These are phyloP conservation scores for Torulaspora pretoriensis DNA, from an alignment of 1,139 yeast genomes.

Conservation along the genomic window DNA sequence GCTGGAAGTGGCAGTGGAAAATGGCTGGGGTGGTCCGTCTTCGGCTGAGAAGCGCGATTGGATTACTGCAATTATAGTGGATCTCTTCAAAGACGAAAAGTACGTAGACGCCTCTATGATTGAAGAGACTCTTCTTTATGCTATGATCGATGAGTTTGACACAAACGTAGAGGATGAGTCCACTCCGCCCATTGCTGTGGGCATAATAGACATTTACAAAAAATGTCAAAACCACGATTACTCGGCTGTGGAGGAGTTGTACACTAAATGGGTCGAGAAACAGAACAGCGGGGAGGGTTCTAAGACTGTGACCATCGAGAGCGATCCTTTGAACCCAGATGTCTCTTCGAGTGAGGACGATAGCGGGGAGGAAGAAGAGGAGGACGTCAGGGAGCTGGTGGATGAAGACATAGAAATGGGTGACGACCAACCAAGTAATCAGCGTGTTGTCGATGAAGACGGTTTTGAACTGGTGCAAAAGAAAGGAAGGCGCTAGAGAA, in stretches of 20 bases:
- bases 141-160: constrained; percentile 94
- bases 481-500: constrained; percentile 49
- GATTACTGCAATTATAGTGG: constrained; percentile 81
- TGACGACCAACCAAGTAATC: constrained; percentile 22
- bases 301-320: constrained; percentile 40
- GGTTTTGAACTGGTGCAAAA: constrained; percentile 86
- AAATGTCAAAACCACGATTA: constrained; percentile 56
- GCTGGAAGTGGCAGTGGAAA: constrained; percentile 86
- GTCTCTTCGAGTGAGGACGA: constrained; percentile 40
- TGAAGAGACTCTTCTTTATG: constrained; percentile 80
- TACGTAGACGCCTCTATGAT: constrained; percentile 71
- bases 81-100: constrained; percentile 58
- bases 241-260: constrained; percentile 53
- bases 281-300: constrained; percentile 40
- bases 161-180: constrained; percentile 85
- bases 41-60: constrained; percentile 91
- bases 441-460: constrained; percentile 83
- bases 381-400: constrained; percentile 38
- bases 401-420: constrained; percentile 37
- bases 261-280: constrained; percentile 53
- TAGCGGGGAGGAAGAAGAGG: constrained; percentile 33
- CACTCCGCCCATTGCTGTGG: constrained; percentile 67
- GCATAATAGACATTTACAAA: constrained; percentile 60
- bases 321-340: constrained; percentile 61
- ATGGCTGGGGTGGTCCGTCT: constrained; percentile 93